Conservation (phyloP, 2,329 filamentous ascomycete genomes). For the Pseudogymnoascus sp. region DNA sequence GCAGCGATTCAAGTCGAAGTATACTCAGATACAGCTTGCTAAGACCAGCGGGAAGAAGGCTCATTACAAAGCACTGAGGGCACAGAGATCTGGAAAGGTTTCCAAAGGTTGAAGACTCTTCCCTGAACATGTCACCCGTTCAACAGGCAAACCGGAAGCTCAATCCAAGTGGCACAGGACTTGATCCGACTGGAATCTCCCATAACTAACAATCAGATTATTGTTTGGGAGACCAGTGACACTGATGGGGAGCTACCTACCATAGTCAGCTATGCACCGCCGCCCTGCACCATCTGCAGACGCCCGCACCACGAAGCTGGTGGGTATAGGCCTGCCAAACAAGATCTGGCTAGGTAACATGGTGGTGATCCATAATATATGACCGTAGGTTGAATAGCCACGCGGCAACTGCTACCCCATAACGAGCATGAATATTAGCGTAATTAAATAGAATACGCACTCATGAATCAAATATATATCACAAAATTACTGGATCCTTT, state of each 20-base stretch:
- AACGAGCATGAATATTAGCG: background rate
- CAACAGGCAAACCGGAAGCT: background rate
- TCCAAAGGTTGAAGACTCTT: conserved; percentile 14
- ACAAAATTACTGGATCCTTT: background rate
- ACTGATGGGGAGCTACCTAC: background rate
- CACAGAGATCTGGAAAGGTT: conserved; percentile 38
- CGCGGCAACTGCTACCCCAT: background rate
- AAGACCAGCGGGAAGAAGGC: conserved; percentile 86
- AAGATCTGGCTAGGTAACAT: background rate
- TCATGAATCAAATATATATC: conserved; percentile 1
- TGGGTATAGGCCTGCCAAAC: background rate
- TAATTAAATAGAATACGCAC: background rate
- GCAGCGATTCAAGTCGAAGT: conserved; percentile 77
- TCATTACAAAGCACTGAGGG: conserved; percentile 74
- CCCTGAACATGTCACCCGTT: background rate
- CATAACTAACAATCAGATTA: conserved; percentile 4
- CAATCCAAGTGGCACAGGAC: conserved; percentile 5
- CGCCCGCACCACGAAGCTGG: background rate
- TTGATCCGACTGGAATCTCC: conserved; percentile 1
- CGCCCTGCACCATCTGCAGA: background rate
- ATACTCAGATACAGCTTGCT: conserved; percentile 70
- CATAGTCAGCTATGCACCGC: background rate
- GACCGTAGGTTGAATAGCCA: conserved; percentile 7
- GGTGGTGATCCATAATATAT: conserved; percentile 3
- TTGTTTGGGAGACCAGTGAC: conserved; percentile 5